Conservation (phyloP, 2,329 filamentous ascomycete species). For the Torrubiellomyces zombiae region DNA sequence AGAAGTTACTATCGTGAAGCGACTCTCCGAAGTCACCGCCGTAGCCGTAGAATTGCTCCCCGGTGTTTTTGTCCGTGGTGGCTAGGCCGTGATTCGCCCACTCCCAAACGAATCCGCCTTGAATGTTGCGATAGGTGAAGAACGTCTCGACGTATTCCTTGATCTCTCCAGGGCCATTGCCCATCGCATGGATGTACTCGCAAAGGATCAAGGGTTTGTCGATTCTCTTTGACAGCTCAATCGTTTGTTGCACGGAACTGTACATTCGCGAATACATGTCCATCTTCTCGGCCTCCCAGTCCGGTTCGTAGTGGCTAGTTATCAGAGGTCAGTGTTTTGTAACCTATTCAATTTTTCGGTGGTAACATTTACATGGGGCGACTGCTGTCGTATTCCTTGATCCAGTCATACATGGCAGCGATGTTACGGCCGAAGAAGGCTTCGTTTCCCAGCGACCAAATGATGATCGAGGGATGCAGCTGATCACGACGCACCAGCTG, state of each 20-base stretch:
- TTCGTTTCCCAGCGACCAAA: slow-evolving; percentile 62
- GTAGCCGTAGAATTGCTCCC: slow-evolving; percentile 38
- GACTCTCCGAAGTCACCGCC: slow-evolving; percentile 46
- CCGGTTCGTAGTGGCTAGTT: slow-evolving; percentile 50
- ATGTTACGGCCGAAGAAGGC: too few relatives aligned
- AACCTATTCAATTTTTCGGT: too few relatives aligned
- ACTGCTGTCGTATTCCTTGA: too few relatives aligned
- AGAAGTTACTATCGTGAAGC: slow-evolving; percentile 43
- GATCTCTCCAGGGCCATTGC: slow-evolving; percentile 54
- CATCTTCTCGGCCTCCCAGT: slow-evolving; percentile 37
- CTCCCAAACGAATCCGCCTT: slow-evolving; percentile 53
- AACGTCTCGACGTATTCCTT: slow-evolving; percentile 53
- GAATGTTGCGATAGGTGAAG: slow-evolving; percentile 39
- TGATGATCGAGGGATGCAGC: slow-evolving; percentile 52
- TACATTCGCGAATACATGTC: slow-evolving; percentile 59
- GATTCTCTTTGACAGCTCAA: slow-evolving; percentile 25
- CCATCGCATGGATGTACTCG: slow-evolving; percentile 51
- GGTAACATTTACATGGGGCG: too few relatives aligned
- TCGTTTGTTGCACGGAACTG: slow-evolving; percentile 32
- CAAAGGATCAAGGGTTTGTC: slow-evolving; percentile 43
- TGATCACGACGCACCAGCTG: slow-evolving; percentile 53
- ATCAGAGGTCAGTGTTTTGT: slow-evolving; percentile 38
- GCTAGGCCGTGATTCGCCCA: slow-evolving; percentile 48
- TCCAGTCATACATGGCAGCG: slow-evolving; percentile 48
- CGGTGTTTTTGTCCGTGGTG: too few relatives aligned